phyloP scores from a whole-genome alignment of 1,284 basidiomycete genomes.

The Takashimella tepidaria region DNA sequence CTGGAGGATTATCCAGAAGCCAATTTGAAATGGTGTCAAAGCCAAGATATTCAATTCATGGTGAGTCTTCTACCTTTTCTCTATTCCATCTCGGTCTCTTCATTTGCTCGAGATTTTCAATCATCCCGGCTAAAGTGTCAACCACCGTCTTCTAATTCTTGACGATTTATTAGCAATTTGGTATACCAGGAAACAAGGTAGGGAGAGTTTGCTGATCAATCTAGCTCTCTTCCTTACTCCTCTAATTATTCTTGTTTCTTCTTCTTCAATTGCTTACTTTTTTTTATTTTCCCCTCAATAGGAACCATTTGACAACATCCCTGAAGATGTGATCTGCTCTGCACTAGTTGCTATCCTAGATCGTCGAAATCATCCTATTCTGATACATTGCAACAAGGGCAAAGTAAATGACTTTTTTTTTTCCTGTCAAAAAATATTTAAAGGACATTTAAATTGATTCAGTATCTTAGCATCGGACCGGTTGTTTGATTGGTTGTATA shows the following conservation, averaged over 20 bases:
- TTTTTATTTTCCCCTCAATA: constrained; percentile 9
- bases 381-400: constrained; percentile 58
- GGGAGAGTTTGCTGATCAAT: no score
- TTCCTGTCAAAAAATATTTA: no score
- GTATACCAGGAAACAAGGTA: constrained; percentile 56
- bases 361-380: constrained; percentile 53
- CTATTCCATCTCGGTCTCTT: no score
- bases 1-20: constrained; percentile 55
- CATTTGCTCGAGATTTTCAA: no score
- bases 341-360: constrained; percentile 55
- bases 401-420: constrained; percentile 50
- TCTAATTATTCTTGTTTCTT: no score
- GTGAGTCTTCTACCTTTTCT: constrained; percentile 17
- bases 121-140: neutral
- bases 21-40: constrained; percentile 50
- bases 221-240: no score
- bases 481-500: constrained; percentile 55
- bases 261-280: no score
- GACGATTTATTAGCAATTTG: constrained; percentile 55
- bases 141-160: no score
- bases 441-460: neutral
- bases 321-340: constrained; percentile 53
- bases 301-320: constrained; percentile 52
- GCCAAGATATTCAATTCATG: constrained; percentile 45
- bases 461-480: constrained; percentile 55